Evolutionary conservation across 2,329 filamentous ascomycete species (phyloP).

Genomic region (Fusarium sp.): DNA sequence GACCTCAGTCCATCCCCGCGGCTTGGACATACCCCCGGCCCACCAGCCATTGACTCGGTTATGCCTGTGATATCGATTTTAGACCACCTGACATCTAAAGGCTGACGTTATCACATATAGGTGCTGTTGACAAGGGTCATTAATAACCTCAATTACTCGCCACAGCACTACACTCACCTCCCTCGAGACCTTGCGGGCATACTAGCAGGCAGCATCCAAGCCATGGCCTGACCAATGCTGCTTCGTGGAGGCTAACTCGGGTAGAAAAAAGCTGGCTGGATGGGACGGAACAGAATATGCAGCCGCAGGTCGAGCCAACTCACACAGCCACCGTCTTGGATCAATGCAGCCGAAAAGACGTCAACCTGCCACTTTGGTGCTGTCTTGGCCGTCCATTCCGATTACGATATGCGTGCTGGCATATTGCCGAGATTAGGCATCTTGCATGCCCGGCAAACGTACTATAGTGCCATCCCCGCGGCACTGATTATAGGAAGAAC

Average conservation of each 20-base stretch:
- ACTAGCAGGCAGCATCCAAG: neutral
- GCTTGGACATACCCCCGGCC: neutral
- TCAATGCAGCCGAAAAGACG: neutral
- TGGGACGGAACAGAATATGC: neutral
- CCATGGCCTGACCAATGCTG: neutral
- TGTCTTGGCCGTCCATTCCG: neutral
- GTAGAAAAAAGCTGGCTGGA: neutral
- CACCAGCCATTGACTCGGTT: neutral
- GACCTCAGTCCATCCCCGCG: neutral
- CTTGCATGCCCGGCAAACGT: constrained; percentile 17
- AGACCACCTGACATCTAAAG: neutral
- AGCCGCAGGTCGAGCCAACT: neutral
- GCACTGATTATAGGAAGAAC: constrained; percentile 12
- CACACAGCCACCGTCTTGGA: neutral
- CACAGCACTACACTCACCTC: neutral
- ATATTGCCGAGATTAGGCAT: constrained; percentile 21
- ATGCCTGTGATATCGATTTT: neutral
- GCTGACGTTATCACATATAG: neutral
- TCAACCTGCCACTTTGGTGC: neutral
- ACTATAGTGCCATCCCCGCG: neutral
- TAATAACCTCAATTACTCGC: neutral
- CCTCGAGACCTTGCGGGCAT: neutral
- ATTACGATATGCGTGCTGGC: neutral
- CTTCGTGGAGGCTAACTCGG: neutral
- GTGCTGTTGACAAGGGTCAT: neutral